These are phyloP conservation scores for Marasmius sp. DNA, from an alignment of 1,284 basidiomycete species.

Conservation along the genomic window DNA sequence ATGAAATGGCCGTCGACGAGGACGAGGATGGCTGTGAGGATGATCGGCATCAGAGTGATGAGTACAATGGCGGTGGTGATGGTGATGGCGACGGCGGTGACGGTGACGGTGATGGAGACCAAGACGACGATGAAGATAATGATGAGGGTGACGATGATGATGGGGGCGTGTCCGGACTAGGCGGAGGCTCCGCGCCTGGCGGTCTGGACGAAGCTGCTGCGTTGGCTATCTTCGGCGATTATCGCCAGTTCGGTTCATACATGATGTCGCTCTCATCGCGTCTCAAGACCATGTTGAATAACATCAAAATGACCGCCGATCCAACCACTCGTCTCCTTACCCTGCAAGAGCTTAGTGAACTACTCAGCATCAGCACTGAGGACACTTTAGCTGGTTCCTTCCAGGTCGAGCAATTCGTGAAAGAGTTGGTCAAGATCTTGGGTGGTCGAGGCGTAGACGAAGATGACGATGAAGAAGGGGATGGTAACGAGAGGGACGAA, in stretches of 20 bases:
- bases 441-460: slow-evolving; percentile 77
- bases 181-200: slow-evolving; percentile 40
- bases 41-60: slow-evolving; percentile 38
- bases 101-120: slow-evolving; percentile 36
- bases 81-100: slow-evolving; percentile 43
- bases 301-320: slow-evolving; percentile 83
- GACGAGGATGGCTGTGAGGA: slow-evolving; percentile 44
- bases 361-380: slow-evolving; percentile 95
- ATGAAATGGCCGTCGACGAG: slow-evolving; percentile 37
- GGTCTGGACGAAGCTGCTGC: slow-evolving; percentile 74
- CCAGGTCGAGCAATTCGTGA: slow-evolving; percentile 89
- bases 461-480: slow-evolving; percentile 59
- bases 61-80: slow-evolving; percentile 26
- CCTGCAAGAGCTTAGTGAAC: slow-evolving; percentile 91
- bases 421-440: slow-evolving; percentile 90
- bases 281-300: slow-evolving; percentile 86
- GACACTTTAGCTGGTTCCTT: slow-evolving; percentile 96
- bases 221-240: slow-evolving; percentile 83
- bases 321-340: slow-evolving; percentile 84
- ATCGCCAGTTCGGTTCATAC: slow-evolving; percentile 84
- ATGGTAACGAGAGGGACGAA: slow-evolving; percentile 52
- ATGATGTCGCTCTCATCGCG: slow-evolving; percentile 87
- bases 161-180: slow-evolving; percentile 31
- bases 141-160: slow-evolving; percentile 43
- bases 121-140: slow-evolving; percentile 28